Evolutionary conservation across 1,284 basidiomycete genomes (phyloP).

Genomic region (Thecaphora thlaspeos): DNA sequence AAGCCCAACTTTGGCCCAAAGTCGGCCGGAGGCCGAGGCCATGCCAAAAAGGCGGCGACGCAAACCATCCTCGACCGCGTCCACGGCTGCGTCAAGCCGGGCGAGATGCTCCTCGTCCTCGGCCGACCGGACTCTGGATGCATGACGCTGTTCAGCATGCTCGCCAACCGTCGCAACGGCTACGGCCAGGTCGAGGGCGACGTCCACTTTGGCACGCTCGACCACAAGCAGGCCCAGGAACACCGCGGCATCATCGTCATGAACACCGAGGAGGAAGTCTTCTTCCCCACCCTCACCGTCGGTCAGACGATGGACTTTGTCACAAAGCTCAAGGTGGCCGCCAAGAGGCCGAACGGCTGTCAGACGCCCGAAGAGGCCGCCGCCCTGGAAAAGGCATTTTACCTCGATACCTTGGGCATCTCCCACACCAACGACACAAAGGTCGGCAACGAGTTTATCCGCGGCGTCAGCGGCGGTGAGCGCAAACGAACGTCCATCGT

Average conservation of each 20-base stretch:
- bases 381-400: constrained; percentile 61
- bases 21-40: too few relatives aligned
- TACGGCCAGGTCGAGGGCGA: constrained; percentile 45
- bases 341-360: constrained; percentile 57
- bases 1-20: too few relatives aligned
- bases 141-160: constrained; percentile 44
- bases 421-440: constrained; percentile 56
- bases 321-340: neutral
- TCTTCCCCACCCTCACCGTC: constrained; percentile 47
- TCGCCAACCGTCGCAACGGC: constrained; percentile 47
- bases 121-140: constrained; percentile 50
- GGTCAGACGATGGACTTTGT: constrained; percentile 34
- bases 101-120: constrained; percentile 54
- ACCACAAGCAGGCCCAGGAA: constrained; percentile 50
- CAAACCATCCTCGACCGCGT: constrained; percentile 22
- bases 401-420: constrained; percentile 72
- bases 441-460: constrained; percentile 56
- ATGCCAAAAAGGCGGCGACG: too few relatives aligned
- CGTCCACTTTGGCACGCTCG: constrained; percentile 42
- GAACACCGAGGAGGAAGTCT: constrained; percentile 39
- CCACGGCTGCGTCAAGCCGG: constrained; percentile 45
- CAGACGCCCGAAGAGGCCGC: constrained; percentile 54
- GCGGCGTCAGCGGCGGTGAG: constrained; percentile 61
- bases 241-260: constrained; percentile 73
- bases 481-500: constrained; percentile 46